phyloP scores from a whole-genome alignment of 495 filamentous ascomycete genomes.

The Penicillium subrubescens region DNA sequence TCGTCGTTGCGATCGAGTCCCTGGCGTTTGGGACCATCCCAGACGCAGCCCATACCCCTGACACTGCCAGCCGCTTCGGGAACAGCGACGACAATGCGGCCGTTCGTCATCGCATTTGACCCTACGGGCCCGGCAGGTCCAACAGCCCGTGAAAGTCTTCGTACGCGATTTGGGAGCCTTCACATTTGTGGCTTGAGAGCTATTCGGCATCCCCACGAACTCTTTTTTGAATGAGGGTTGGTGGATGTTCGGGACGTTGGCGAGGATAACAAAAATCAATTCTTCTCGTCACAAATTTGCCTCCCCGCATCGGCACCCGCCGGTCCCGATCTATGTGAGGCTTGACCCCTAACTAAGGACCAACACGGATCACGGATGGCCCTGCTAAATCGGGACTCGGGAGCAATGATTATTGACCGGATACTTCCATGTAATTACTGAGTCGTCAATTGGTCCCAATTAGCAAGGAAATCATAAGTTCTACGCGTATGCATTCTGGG shows the following conservation, averaged over 20 bases:
- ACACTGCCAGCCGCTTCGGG: slow-evolving; percentile 40
- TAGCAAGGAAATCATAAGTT: no score
- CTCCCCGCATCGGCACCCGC: slow-evolving; percentile 22
- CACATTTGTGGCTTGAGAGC: slow-evolving; percentile 11
- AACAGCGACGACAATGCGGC: slow-evolving; percentile 42
- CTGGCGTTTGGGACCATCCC: slow-evolving; percentile 27
- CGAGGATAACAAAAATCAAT: slow-evolving; percentile 5
- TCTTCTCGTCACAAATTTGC: slow-evolving; percentile 1
- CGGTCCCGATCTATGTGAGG: slow-evolving; percentile 13
- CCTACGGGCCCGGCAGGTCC: slow-evolving; percentile 37
- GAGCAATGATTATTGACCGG: not conserved
- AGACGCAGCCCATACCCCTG: slow-evolving; percentile 42
- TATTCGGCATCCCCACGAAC: slow-evolving; percentile 25
- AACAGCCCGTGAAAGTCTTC: slow-evolving; percentile 35
- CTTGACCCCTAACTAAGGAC: not conserved
- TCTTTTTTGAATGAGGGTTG: not conserved
- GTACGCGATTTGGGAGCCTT: slow-evolving; percentile 24
- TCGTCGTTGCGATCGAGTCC: slow-evolving; percentile 22
- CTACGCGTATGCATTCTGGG: no score
- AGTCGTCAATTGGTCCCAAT: no score
- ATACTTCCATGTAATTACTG: no score
- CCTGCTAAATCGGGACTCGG: not conserved
- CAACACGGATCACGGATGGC: not conserved
- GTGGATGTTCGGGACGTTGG: not conserved
- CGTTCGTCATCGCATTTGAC: slow-evolving; percentile 50